Percentiles rank a stretch among this genome's conserved stretches.
These are phyloP conservation scores for Bauhinia variegata DNA, from an alignment of 306 rosid species.

Conservation along the genomic window DNA sequence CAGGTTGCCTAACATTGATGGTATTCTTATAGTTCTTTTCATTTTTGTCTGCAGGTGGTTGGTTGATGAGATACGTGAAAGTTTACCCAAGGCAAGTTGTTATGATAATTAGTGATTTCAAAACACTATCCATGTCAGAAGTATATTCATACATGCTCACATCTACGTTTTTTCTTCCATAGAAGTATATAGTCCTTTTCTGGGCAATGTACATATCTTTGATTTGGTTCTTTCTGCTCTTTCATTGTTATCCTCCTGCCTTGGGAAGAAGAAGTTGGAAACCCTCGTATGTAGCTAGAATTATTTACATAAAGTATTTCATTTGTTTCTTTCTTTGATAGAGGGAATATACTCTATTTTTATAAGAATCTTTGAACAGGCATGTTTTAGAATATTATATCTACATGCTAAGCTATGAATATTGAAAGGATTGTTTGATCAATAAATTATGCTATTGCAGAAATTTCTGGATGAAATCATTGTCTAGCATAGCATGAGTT, in stretches of 20 bases:
- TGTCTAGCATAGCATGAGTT: not conserved
- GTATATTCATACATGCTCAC: slow-evolving; percentile 1
- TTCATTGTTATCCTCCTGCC: too few relatives aligned
- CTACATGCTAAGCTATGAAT: slow-evolving; percentile 3
- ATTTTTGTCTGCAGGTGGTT: slow-evolving; percentile 73
- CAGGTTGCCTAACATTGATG: slow-evolving; percentile 29
- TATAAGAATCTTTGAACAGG: too few relatives aligned
- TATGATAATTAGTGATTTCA: slow-evolving; percentile 23
- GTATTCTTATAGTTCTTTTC: slow-evolving; percentile 30
- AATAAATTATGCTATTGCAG: slow-evolving; percentile 10
- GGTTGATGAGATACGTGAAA: slow-evolving; percentile 86
- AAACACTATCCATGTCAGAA: slow-evolving; percentile 33
- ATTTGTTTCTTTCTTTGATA: too few relatives aligned
- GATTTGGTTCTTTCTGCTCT: too few relatives aligned
- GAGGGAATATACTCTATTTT: too few relatives aligned
- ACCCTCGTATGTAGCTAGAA: too few relatives aligned
- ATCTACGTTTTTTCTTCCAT: slow-evolving; percentile 23
- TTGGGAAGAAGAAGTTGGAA: too few relatives aligned
- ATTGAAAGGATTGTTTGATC: not conserved
- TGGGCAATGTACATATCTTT: slow-evolving; percentile 5
- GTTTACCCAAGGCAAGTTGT: slow-evolving; percentile 80
- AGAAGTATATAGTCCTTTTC: not conserved
- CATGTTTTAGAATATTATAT: too few relatives aligned
- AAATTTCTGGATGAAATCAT: not conserved
- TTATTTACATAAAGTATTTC: too few relatives aligned